Conservation (phyloP, 2,329 filamentous ascomycete species). For the Phaeosphaeria sp. region DNA sequence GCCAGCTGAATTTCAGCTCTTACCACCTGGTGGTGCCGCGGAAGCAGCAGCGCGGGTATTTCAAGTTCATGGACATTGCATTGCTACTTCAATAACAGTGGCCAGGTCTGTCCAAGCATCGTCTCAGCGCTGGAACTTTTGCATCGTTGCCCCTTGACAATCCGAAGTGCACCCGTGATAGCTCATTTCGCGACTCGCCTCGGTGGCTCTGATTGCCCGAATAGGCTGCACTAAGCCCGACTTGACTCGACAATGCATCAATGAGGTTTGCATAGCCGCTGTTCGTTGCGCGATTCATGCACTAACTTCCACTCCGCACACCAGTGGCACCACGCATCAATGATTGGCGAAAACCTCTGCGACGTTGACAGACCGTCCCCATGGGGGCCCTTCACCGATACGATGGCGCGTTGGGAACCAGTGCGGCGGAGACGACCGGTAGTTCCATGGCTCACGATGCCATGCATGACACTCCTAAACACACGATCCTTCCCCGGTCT, state of each 20-base stretch:
- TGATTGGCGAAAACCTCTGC: neutral
- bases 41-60: neutral
- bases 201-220: slow-evolving; percentile 10
- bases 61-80: neutral
- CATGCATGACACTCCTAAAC: neutral
- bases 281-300: neutral
- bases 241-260: neutral
- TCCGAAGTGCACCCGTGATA: neutral
- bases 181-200: neutral
- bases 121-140: neutral
- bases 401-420: neutral
- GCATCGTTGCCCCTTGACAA: neutral
- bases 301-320: neutral
- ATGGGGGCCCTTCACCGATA: neutral
- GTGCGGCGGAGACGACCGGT: neutral
- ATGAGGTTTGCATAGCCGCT: neutral
- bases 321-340: neutral
- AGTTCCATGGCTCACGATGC: neutral
- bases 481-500: neutral
- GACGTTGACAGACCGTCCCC: neutral
- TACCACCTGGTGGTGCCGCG: no score
- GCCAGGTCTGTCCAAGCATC: neutral
- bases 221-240: neutral
- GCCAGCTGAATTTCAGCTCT: no score
- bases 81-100: neutral